Evolutionary conservation across 73 alveolate species (phyloP), one percentile per base, ranked within the genome.

Genomic region (Effrenium voratum): DNA sequence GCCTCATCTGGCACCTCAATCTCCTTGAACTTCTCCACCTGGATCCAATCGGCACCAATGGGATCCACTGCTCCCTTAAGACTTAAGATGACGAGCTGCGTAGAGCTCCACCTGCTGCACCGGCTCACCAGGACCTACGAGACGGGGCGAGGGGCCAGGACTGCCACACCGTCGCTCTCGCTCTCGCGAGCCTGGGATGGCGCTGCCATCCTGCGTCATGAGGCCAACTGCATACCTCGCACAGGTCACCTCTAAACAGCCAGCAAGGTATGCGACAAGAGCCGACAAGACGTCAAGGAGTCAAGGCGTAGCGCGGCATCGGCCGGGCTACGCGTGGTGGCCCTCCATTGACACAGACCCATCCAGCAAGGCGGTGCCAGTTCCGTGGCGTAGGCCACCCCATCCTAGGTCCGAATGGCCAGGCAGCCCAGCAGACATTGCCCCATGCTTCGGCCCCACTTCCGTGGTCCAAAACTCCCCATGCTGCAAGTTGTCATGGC

Each of bases 101-200:
- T 70, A 70, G 47, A 70, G 82, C 47, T 70, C 82, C 82, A 70
- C 82, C 82, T 70, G 82, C 82, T 70, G 82, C 19, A 70, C 82
- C 30, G 82, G 34, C 24, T 70, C 82, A 12, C 82, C 82, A 1
- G 82, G 82, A n/a, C 82, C 82, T 70, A 22, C 5, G 0, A n/a
- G n/a, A n/a, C n/a, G n/a, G n/a, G n/a, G n/a, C n/a, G n/a, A n/a
- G n/a, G n/a, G n/a, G n/a, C n/a, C n/a, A n/a, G n/a, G 34, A 26
- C 2, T 3, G 72, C 19, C 72, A 13, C 72, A 32, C 32, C 72
- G 19, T 32, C 19, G 70, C 19, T 19, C 10, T 19, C 10, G 66
- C 66, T 10, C 66, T 10, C 72, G 36, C 72, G 36, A 5, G 46
- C 82, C 82, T 70, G 82, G 82, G 47, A 70, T 70, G 46, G 82